Conservation (phyloP, 164 flowering plant species). For the Piper longum region DNA sequence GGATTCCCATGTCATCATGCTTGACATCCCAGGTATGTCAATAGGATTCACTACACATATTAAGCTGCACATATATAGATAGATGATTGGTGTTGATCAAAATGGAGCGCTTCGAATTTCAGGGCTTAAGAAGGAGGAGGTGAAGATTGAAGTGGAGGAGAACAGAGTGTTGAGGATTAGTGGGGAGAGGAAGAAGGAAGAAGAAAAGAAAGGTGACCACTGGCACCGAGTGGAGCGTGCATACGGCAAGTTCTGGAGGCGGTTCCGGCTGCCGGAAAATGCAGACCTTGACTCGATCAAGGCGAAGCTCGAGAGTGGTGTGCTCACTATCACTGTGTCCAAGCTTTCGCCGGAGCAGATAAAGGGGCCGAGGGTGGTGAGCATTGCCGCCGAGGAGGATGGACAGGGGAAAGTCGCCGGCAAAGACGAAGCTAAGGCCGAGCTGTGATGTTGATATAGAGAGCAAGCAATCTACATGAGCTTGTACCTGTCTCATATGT, state of each 20-base stretch:
- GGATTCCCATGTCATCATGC: constrained; percentile 3
- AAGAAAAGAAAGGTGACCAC: constrained; percentile 8
- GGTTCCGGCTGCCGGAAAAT: constrained; percentile 14
- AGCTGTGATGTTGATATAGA: background rate
- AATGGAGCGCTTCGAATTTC: background rate
- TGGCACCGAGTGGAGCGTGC: constrained; percentile 14
- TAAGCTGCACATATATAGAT: background rate
- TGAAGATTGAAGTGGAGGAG: constrained; percentile 7
- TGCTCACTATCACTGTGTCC: constrained; percentile 1
- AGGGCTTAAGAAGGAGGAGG: constrained; percentile 8
- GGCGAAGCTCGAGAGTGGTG: constrained; percentile 6
- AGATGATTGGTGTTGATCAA: background rate
- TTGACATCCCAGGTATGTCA: constrained; percentile 5
- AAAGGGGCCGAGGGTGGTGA: constrained; percentile 23
- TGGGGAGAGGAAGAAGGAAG: constrained; percentile 9
- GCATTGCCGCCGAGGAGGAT: constrained; percentile 5
- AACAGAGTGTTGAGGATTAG: constrained; percentile 4
- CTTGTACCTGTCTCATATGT: no score
- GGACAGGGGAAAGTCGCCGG: background rate
- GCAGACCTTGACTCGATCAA: constrained; percentile 4
- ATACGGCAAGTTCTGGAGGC: constrained; percentile 14
- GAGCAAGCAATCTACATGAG: no score
- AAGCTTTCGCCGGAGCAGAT: constrained; percentile 24
- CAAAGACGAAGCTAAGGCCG: background rate
- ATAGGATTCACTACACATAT: background rate